A percentile compares a stretch with the other conserved stretches of the same genome.
Conservation (phyloP, 768 basidiomycete species). For the Flagelloscypha sp. region DNA sequence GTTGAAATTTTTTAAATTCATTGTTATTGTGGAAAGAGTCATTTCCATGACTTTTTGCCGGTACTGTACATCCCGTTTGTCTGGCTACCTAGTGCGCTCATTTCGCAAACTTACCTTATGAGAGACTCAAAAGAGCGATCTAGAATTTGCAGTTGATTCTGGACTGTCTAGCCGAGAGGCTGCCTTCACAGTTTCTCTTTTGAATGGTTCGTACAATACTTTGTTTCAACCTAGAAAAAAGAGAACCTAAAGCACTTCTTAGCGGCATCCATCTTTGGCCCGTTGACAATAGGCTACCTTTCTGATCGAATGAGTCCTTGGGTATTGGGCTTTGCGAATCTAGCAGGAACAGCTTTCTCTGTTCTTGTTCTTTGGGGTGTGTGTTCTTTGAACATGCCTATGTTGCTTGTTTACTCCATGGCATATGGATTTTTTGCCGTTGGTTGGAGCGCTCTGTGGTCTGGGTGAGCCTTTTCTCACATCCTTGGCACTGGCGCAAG, state of each 20-base stretch:
- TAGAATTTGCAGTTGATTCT: conserved; percentile 18
- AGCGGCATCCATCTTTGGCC: conserved; percentile 17
- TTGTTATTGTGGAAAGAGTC: no score
- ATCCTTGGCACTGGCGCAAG: conserved; percentile 15
- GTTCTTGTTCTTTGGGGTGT: conserved; percentile 26
- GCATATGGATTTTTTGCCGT: conserved; percentile 23
- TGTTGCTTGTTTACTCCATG: conserved; percentile 19
- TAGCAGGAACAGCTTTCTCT: conserved; percentile 15
- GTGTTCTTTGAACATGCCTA: conserved; percentile 14
- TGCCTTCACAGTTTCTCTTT: conserved; percentile 14
- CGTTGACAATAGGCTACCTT: conserved; percentile 16
- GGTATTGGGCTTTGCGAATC: conserved; percentile 15
- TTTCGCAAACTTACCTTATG: background rate
- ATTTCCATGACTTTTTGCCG: no score
- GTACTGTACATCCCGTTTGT: conserved; percentile 20
- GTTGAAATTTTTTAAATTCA: no score
- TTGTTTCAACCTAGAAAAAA: background rate
- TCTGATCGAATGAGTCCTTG: conserved; percentile 19
- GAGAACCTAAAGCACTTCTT: conserved; percentile 2
- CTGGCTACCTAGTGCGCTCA: conserved; percentile 19
- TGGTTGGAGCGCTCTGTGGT: conserved; percentile 24
- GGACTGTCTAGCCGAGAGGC: conserved; percentile 10
- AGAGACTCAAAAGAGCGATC: background rate
- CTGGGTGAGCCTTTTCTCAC: conserved; percentile 16
- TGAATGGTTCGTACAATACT: conserved; percentile 17